Conservation (phyloP, 805 yeast species). For the Clavispora asparagi region DNA sequence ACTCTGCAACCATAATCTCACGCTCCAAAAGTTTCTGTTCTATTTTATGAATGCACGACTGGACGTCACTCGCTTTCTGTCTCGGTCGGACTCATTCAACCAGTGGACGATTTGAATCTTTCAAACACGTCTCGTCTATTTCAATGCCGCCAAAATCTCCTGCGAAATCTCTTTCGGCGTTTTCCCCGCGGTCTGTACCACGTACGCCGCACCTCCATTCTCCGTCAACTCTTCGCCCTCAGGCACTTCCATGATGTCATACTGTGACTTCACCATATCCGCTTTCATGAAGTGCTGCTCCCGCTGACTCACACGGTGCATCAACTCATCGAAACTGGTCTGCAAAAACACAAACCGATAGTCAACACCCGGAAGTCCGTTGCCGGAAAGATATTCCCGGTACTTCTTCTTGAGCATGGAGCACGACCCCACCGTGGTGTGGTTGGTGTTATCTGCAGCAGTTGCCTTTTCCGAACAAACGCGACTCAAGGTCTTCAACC, state of each 20-base stretch:
- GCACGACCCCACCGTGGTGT: slow-evolving; percentile 63
- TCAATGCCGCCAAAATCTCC: not conserved
- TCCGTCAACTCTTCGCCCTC: slow-evolving; percentile 28
- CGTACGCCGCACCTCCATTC: slow-evolving; percentile 33
- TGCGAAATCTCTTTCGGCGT: slow-evolving; percentile 21
- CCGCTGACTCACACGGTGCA: slow-evolving; percentile 58
- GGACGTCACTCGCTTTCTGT: no score
- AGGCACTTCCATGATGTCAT: slow-evolving; percentile 71
- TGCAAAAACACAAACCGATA: slow-evolving; percentile 64
- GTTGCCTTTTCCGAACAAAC: slow-evolving; percentile 29
- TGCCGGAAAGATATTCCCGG: slow-evolving; percentile 52
- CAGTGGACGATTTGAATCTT: no score
- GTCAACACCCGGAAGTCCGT: slow-evolving; percentile 24
- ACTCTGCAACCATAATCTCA: no score
- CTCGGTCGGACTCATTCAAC: no score
- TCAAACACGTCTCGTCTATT: not conserved
- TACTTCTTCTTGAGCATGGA: slow-evolving; percentile 77
- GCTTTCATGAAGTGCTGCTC: slow-evolving; percentile 83
- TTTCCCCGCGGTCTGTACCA: slow-evolving; percentile 30
- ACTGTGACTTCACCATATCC: slow-evolving; percentile 78
- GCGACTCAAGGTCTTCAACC: slow-evolving; percentile 61
- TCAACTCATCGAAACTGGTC: slow-evolving; percentile 57
- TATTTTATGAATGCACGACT: no score
- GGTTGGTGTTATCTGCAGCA: slow-evolving; percentile 14
- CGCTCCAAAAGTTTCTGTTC: no score